Conservation (phyloP, 2,329 filamentous ascomycete species). For the Penicillium sp. region DNA sequence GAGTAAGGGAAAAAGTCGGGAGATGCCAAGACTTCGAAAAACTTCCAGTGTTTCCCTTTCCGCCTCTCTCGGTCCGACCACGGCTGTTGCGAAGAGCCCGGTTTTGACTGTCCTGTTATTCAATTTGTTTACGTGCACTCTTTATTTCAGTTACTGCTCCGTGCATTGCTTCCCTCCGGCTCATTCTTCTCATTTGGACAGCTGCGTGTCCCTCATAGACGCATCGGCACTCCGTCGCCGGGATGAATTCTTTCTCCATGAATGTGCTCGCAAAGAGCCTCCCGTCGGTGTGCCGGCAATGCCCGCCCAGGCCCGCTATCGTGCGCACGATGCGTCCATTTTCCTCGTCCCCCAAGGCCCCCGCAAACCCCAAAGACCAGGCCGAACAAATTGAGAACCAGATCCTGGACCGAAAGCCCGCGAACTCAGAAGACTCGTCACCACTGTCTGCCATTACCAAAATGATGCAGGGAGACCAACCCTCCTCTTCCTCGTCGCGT, state of each 20-base stretch:
- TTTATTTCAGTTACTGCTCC: neutral
- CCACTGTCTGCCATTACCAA: constrained; percentile 31
- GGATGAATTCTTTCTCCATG: constrained; percentile 35
- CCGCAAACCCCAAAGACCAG: constrained; percentile 18
- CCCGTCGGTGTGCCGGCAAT: constrained; percentile 33
- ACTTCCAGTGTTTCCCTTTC: constrained; percentile 33
- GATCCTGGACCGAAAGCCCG: constrained; percentile 25
- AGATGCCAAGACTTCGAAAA: constrained; percentile 41
- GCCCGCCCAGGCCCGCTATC: constrained; percentile 19
- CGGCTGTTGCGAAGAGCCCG: constrained; percentile 14
- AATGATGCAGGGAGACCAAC: constrained; percentile 31
- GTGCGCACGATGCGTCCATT: constrained; percentile 31
- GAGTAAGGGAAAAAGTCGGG: constrained; percentile 36
- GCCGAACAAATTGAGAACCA: constrained; percentile 28
- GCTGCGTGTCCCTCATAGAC: constrained; percentile 3
- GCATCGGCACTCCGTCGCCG: constrained; percentile 12
- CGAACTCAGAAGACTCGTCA: constrained; percentile 17
- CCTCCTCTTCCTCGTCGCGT: constrained; percentile 14
- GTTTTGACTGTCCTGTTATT: neutral
- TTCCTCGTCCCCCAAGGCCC: constrained; percentile 30
- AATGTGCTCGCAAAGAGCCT: constrained; percentile 32
- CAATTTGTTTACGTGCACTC: constrained; percentile 3
- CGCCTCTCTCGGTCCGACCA: constrained; percentile 29
- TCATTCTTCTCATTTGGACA: neutral
- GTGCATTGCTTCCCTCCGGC: neutral